These are phyloP conservation scores for Rhodomyrtus tomentosa DNA, from an alignment of 345 rosid genomes.

Conservation along the genomic window DNA sequence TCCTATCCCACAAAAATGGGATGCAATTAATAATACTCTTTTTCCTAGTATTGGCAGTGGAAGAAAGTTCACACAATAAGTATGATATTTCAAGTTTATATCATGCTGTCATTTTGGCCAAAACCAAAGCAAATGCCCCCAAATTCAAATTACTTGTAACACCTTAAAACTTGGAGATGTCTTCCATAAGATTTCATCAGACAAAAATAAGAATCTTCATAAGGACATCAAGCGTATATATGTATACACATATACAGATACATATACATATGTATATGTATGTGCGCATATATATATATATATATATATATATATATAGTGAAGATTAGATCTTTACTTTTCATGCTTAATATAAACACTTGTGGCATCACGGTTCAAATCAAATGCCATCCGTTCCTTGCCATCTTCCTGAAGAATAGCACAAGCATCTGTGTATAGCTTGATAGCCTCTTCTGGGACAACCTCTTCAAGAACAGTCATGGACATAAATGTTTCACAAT, in stretches of 20 bases:
- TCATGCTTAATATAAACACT: conserved; percentile 70
- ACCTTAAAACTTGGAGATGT: neutral
- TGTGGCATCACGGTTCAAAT: too few species aligned
- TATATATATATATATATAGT: too few species aligned
- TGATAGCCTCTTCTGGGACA: conserved; percentile 64
- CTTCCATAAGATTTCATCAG: neutral
- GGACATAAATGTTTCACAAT: neutral
- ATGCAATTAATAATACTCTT: too few species aligned
- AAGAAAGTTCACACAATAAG: too few species aligned
- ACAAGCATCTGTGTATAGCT: conserved; percentile 79
- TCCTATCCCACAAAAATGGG: too few species aligned
- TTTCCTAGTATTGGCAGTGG: too few species aligned
- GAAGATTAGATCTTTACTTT: conserved; percentile 43
- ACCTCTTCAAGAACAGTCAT: conserved; percentile 59
- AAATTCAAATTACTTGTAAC: neutral
- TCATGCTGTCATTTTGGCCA: neutral
- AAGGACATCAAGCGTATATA: neutral
- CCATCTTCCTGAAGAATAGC: conserved; percentile 91
- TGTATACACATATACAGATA: too few species aligned
- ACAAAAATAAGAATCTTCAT: neutral
- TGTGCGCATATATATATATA: too few species aligned
- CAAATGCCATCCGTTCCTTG: too few species aligned
- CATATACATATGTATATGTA: too few species aligned
- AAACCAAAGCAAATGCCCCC: neutral
- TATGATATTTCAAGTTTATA: neutral